Evolutionary conservation across 2,329 filamentous ascomycete genomes (phyloP).

Genomic region (Epichloe sibirici): DNA sequence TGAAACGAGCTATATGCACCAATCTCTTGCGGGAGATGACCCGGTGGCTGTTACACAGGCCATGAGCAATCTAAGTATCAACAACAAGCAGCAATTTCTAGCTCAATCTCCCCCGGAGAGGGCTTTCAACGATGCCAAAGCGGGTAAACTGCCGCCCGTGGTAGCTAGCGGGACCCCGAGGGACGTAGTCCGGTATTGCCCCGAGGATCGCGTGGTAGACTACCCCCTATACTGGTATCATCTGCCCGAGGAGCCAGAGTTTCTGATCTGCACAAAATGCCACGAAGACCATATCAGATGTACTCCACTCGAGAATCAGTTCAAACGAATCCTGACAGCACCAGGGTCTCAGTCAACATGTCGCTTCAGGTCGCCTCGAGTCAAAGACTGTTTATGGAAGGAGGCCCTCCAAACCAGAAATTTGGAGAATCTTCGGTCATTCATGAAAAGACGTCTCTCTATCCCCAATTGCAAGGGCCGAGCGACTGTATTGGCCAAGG

Average conservation of each 20-base stretch:
- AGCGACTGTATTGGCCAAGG: slow-evolving; percentile 9
- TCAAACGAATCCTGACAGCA: slow-evolving; percentile 15
- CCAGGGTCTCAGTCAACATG: slow-evolving; percentile 19
- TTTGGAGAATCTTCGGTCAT: slow-evolving; percentile 14
- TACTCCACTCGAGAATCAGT: slow-evolving; percentile 17
- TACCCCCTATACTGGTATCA: slow-evolving; percentile 23
- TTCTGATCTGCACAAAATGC: slow-evolving; percentile 29
- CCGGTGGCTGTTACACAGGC: neutral
- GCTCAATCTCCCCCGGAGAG: neutral
- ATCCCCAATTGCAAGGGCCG: slow-evolving; percentile 20
- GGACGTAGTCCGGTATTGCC: slow-evolving; percentile 17
- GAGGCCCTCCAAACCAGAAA: slow-evolving; percentile 16
- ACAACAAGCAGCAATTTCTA: neutral
- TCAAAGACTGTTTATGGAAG: slow-evolving; percentile 23
- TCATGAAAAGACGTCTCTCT: slow-evolving; percentile 15
- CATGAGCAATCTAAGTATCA: slow-evolving; percentile 1
- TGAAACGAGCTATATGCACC: neutral
- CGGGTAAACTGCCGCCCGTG: slow-evolving; percentile 5
- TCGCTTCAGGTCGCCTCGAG: slow-evolving; percentile 19
- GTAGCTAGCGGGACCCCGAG: slow-evolving; percentile 12
- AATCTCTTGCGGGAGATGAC: neutral
- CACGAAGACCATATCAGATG: slow-evolving; percentile 24
- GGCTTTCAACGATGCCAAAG: neutral
- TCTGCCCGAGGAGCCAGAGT: slow-evolving; percentile 15
- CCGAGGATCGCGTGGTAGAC: slow-evolving; percentile 14